phyloP scores from a whole-genome alignment of 768 basidiomycete genomes.

The Leucocoprinus birnbaumii region DNA sequence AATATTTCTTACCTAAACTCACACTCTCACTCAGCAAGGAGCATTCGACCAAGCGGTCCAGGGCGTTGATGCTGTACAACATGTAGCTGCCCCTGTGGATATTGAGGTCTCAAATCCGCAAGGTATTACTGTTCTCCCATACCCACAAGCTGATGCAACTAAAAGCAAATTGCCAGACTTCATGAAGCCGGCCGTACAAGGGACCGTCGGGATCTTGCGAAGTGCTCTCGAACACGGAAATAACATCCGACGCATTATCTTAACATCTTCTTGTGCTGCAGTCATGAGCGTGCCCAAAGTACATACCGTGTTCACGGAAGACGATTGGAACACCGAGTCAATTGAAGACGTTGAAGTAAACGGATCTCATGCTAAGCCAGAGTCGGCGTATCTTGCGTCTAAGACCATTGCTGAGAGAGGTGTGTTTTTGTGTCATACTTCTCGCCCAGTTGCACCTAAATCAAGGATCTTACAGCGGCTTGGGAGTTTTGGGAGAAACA shows the following conservation, averaged over 20 bases:
- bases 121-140: constrained; percentile 17
- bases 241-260: constrained; percentile 60
- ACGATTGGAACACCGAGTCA: constrained; percentile 59
- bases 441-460: not conserved
- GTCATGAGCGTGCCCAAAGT: constrained; percentile 26
- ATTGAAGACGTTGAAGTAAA: constrained; percentile 42
- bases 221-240: constrained; percentile 51
- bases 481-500: constrained; percentile 42
- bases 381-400: constrained; percentile 53
- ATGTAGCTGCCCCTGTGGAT: constrained; percentile 65
- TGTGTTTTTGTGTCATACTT: constrained; percentile 15
- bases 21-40: constrained; percentile 48
- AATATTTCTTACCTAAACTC: no score
- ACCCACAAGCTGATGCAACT: no score
- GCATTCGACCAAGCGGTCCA: constrained; percentile 81
- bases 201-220: constrained; percentile 61
- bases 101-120: constrained; percentile 39
- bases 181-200: constrained; percentile 68
- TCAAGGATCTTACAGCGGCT: constrained; percentile 30
- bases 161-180: constrained; percentile 38
- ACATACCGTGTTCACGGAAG: constrained; percentile 38
- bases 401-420: constrained; percentile 67
- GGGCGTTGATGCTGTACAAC: constrained; percentile 69
- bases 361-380: constrained; percentile 37
- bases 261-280: constrained; percentile 62